Evolutionary conservation across 306 rosid species (phyloP).

Genomic region (Vigna trinervia): DNA sequence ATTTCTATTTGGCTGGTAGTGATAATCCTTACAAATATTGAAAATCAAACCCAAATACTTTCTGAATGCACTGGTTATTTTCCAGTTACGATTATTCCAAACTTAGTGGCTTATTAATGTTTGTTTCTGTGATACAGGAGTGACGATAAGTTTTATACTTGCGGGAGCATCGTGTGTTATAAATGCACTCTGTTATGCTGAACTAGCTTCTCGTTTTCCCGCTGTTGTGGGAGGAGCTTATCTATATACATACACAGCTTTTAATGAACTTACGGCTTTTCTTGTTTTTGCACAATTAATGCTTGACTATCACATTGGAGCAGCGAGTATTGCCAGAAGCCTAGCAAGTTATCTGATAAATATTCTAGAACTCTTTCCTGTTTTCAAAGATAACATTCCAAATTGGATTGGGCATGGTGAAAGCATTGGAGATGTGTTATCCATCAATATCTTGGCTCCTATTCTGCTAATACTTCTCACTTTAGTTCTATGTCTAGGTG

Average conservation of each 20-base stretch:
- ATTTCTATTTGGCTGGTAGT: background rate
- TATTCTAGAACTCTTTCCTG: conserved; percentile 79
- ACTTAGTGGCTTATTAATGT: conserved; percentile 33
- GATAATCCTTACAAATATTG: background rate
- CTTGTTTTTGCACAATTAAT: conserved; percentile 91
- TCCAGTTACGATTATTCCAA: conserved; percentile 22
- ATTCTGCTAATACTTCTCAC: conserved; percentile 78
- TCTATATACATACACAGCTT: conserved; percentile 86
- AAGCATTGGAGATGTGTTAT: conserved; percentile 72
- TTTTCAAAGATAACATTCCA: conserved; percentile 80
- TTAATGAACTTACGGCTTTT: conserved; percentile 94
- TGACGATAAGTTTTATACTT: conserved; percentile 78
- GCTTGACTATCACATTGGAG: conserved; percentile 98
- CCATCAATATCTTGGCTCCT: conserved; percentile 90
- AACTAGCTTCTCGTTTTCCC: conserved; percentile 90
- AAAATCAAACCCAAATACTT: background rate
- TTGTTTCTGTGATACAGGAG: conserved; percentile 69
- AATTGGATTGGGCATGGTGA: conserved; percentile 91
- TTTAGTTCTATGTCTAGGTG: conserved; percentile 79
- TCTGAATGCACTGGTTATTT: conserved; percentile 9
- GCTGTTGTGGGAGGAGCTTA: conserved; percentile 98
- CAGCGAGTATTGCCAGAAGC: conserved; percentile 97
- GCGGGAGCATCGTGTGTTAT: conserved; percentile 91
- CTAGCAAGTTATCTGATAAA: conserved; percentile 79
- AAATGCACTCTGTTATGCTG: conserved; percentile 95